Percentiles rank a stretch among this genome's conserved stretches.
phyloP scores from a whole-genome alignment of 208 protist genomes.

The Phytomonas francai region DNA sequence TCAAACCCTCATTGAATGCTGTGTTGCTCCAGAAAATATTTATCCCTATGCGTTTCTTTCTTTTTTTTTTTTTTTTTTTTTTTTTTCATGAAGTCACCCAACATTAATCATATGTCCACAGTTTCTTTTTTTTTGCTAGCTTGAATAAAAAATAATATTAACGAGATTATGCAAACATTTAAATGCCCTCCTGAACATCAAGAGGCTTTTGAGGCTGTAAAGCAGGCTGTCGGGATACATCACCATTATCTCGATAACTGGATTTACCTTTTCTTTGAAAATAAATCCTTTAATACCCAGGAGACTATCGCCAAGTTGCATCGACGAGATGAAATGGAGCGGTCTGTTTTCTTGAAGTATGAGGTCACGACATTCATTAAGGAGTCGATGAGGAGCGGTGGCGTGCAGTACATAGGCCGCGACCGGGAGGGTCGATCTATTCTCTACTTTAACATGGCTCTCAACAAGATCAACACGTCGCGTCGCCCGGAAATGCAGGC shows the following conservation, averaged over 20 bases:
- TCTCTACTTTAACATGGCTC: constrained; percentile 53
- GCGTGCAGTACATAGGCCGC: constrained; percentile 63
- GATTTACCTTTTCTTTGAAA: constrained; percentile 67
- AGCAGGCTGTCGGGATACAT: constrained; percentile 32
- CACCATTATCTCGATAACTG: constrained; percentile 60
- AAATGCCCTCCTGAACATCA: constrained; percentile 30
- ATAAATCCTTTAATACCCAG: constrained; percentile 66
- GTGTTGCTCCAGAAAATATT: too few species aligned
- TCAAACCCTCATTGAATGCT: too few species aligned
- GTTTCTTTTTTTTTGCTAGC: background rate
- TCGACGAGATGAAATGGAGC: constrained; percentile 55
- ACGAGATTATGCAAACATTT: constrained; percentile 18
- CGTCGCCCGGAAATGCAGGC: constrained; percentile 43
- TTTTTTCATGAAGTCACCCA: too few species aligned
- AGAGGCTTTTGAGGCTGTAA: constrained; percentile 50
- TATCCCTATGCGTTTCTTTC: too few species aligned
- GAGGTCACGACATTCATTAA: constrained; percentile 37
- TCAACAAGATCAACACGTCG: constrained; percentile 35
- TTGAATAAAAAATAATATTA: background rate
- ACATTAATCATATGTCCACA: too few species aligned
- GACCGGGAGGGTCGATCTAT: constrained; percentile 43
- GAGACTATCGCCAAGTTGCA: constrained; percentile 68
- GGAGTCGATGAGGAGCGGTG: constrained; percentile 50
- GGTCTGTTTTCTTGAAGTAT: constrained; percentile 40
- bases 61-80: too few species aligned